Evolutionary conservation across 2,329 filamentous ascomycete species (phyloP), one percentile per base, ranked within the genome.

Genomic region (Ophiocordyceps australis): DNA sequence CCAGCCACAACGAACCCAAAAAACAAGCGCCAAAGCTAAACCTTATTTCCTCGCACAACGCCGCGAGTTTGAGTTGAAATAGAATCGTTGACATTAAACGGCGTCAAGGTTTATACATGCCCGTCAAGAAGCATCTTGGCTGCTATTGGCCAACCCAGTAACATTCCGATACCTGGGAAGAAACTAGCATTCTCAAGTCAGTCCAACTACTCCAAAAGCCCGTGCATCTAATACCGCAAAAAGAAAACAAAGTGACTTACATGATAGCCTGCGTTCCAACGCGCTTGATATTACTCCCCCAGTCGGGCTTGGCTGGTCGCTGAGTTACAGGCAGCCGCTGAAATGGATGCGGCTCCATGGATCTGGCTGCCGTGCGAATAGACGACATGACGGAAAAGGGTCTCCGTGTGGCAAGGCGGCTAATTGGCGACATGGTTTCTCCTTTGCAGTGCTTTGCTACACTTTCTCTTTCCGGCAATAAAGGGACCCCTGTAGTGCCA

Each of bases 341-440:
- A 24, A 50, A 50, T 28, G 47, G 46, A 27, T 52, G 49, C 28
- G 47, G 22, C 32, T 52, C 49, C 35, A 48, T 41, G 18, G 41
- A 35, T 27, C 46, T 46, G 20, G 40, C 42, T 19, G 40, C 41
- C 19, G 37, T 39, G 28, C 49, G 45, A 36, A 50, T 38, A n/a
- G 39, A 32, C 18, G 31, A 33, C 22, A 49, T 34, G 20, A 49
- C 37, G 30, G 49, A 52, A 36, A 49, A 49, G 13, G 45, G 45
- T 22, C 50, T 42, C 28, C 41, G 40, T 29, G 36, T 30, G 14
- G 39, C 36, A 30, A 37, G 35, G 33, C 46, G 46, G 28, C 38
- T 35, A 28, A 39, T 35, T 23, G 44, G 32, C 35, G 34, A 37
- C 43, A 47, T 47, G 30, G 21, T 30, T 39, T 30, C 17, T 23